A percentile compares a stretch with the other conserved stretches of the same genome.
Evolutionary conservation across 2,329 filamentous ascomycete species (phyloP).

Genomic region (Paecilomyces sp.): DNA sequence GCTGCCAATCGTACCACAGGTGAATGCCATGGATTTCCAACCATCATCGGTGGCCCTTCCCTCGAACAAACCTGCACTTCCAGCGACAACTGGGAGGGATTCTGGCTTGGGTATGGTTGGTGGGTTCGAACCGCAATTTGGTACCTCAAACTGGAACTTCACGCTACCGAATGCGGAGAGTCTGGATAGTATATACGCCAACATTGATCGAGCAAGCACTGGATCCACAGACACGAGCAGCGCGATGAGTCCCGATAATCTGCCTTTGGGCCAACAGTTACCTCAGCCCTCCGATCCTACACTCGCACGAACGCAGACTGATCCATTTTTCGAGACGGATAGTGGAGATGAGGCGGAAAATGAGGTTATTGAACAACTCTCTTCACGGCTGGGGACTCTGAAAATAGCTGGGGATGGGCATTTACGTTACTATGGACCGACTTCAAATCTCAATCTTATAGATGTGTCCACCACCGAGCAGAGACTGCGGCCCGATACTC

Average conservation of each 20-base stretch:
- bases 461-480: constrained; percentile 30
- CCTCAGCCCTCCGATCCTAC: constrained; percentile 16
- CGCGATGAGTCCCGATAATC: constrained; percentile 16
- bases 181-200: constrained; percentile 25
- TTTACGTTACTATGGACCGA: constrained; percentile 38
- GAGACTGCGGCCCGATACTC: constrained; percentile 28
- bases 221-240: constrained; percentile 12
- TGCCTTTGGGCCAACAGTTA: constrained; percentile 19
- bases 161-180: constrained; percentile 31
- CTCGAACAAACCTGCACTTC: not conserved
- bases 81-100: constrained; percentile 1
- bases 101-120: constrained; percentile 15
- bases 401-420: constrained; percentile 38
- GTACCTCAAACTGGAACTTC: constrained; percentile 24
- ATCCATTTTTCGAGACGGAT: constrained; percentile 22
- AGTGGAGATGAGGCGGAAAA: constrained; percentile 31
- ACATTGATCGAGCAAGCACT: constrained; percentile 16
- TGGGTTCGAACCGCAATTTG: constrained; percentile 14
- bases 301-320: constrained; percentile 13
- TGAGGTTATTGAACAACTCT: constrained; percentile 38
- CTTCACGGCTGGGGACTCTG: constrained; percentile 37
- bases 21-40: not conserved
- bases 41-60: not conserved
- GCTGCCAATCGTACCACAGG: not conserved
- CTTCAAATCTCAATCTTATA: constrained; percentile 38